phyloP scores from a whole-genome alignment of 768 basidiomycete species.

The Tylopilus sp. region DNA sequence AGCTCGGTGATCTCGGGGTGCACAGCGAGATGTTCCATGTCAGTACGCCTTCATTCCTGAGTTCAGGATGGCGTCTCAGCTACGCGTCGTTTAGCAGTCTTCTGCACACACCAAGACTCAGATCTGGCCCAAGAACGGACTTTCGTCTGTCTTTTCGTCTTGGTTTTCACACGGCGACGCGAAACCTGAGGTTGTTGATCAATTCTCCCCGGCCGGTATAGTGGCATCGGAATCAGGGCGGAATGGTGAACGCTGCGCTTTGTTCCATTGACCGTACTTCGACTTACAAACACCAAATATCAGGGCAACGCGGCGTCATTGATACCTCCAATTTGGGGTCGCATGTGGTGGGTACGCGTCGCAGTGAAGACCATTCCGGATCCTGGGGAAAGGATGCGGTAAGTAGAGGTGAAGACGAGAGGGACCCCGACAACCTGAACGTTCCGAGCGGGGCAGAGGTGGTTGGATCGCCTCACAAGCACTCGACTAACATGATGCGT shows the following conservation, averaged over 20 bases:
- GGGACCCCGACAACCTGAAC: neutral
- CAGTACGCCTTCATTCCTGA: constrained; percentile 11
- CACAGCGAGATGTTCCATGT: constrained; percentile 64
- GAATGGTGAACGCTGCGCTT: neutral
- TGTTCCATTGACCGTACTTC: neutral
- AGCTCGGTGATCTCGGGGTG: constrained; percentile 70
- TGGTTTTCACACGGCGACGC: neutral
- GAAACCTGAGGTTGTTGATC: neutral
- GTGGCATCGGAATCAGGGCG: neutral
- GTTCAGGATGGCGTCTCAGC: neutral
- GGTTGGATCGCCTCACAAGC: neutral
- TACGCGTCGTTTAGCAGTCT: constrained; percentile 12
- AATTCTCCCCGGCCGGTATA: neutral
- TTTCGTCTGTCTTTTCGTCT: constrained; percentile 4
- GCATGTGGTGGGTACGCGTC: neutral
- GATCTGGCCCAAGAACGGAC: constrained; percentile 11
- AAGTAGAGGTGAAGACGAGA: neutral
- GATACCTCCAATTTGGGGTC: neutral
- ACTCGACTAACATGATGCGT: neutral
- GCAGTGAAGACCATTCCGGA: neutral
- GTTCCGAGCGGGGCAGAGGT: neutral
- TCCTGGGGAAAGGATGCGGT: neutral
- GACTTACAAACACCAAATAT: neutral
- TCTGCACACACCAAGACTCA: constrained; percentile 1
- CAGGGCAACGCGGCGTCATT: neutral